Conservation (phyloP, 2,329 filamentous ascomycete species). For the Fusarium phyllophilum region DNA sequence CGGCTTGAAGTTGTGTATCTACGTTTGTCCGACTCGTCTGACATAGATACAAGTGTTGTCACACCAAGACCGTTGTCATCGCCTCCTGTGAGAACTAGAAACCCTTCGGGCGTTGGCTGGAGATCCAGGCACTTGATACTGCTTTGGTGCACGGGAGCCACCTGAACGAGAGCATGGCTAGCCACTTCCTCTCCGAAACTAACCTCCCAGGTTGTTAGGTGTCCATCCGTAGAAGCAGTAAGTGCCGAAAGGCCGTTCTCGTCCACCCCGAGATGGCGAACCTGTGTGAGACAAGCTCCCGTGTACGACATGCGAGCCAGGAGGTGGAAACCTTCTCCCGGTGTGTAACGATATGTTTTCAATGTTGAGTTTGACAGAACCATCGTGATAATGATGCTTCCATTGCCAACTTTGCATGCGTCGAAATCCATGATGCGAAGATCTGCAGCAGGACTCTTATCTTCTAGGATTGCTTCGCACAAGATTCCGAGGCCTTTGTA, state of each 20-base stretch:
- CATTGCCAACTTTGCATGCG: conserved; percentile 49
- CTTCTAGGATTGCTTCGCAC: conserved; percentile 64
- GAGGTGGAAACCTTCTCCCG: conserved; percentile 56
- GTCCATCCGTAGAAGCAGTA: conserved; percentile 85
- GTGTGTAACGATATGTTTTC: conserved; percentile 66
- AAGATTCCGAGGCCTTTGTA: conserved; percentile 64
- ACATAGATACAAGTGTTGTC: conserved; percentile 48
- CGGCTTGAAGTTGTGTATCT: conserved; percentile 40
- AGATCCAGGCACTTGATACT: conserved; percentile 76
- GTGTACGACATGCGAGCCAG: conserved; percentile 70
- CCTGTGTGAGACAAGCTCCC: conserved; percentile 79
- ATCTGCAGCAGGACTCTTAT: conserved; percentile 67
- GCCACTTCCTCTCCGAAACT: conserved; percentile 2
- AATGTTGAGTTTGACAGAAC: conserved; percentile 86
- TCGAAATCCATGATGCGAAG: conserved; percentile 86
- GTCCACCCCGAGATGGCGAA: conserved; percentile 54
- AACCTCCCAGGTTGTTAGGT: conserved; percentile 58
- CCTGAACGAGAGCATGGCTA: conserved; percentile 45
- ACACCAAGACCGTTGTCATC: conserved; percentile 86
- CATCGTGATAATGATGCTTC: conserved; percentile 71
- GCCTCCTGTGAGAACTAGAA: conserved; percentile 77
- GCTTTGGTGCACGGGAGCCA: conserved; percentile 76
- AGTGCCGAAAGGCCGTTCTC: conserved; percentile 57
- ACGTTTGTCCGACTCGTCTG: conserved; percentile 19
- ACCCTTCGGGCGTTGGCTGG: conserved; percentile 45